Evolutionary conservation across 345 rosid genomes (phyloP).

Genomic region (Rhodamnia rubescens): DNA sequence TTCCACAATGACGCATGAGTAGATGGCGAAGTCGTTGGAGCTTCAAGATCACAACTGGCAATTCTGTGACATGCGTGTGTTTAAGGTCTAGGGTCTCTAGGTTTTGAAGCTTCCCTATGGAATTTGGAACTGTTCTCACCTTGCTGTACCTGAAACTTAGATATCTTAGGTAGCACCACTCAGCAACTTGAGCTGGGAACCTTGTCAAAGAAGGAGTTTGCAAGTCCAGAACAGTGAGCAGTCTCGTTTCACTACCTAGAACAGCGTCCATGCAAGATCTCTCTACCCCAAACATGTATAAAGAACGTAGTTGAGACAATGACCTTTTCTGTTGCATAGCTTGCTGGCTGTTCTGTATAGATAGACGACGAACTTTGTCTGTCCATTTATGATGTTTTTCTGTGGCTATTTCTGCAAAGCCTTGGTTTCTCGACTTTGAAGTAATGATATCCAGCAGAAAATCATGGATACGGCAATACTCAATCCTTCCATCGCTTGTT

Average conservation of each 20-base stretch:
- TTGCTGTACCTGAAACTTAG: constrained; percentile 21
- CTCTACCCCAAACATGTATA: constrained; percentile 19
- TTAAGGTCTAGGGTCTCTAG: constrained; percentile 38
- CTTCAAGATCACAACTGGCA: constrained; percentile 22
- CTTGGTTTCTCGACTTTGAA: constrained; percentile 22
- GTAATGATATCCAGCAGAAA: constrained; percentile 21
- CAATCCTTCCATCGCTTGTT: constrained; percentile 12
- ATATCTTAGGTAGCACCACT: constrained; percentile 17
- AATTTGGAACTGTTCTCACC: constrained; percentile 15
- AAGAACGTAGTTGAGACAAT: constrained; percentile 19
- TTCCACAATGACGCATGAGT: constrained; percentile 14
- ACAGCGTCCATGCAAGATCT: neutral
- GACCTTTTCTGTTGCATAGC: constrained; percentile 1
- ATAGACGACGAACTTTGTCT: constrained; percentile 29
- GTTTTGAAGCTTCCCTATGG: constrained; percentile 29
- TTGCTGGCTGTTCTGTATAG: constrained; percentile 11
- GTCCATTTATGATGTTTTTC: constrained; percentile 6
- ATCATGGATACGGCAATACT: constrained; percentile 22
- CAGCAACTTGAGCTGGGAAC: constrained; percentile 20
- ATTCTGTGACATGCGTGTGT: constrained; percentile 14
- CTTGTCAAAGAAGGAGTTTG: constrained; percentile 10
- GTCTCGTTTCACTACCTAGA: neutral
- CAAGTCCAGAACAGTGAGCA: constrained; percentile 25
- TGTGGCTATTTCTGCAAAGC: constrained; percentile 10
- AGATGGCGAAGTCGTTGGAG: constrained; percentile 24